Evolutionary conservation across 2,329 filamentous ascomycete genomes (phyloP).

Genomic region (Alternaria alternata): DNA sequence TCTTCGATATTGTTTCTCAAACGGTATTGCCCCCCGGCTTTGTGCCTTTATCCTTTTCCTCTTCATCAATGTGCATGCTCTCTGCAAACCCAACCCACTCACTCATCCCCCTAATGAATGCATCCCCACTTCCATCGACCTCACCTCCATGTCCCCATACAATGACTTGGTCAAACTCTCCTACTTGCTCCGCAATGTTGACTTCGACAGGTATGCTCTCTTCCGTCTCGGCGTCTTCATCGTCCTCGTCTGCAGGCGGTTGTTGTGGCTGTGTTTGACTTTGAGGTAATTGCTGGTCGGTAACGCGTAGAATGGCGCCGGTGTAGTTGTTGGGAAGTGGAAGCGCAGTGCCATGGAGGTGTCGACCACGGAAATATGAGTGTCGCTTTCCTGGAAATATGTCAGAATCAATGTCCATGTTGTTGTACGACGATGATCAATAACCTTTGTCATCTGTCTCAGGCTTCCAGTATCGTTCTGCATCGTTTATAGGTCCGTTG

Average conservation of each 20-base stretch:
- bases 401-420: not conserved
- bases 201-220: conserved; percentile 36
- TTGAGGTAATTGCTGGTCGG: conserved; percentile 35
- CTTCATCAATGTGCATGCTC: conserved; percentile 51
- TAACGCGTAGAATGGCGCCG: conserved; percentile 53
- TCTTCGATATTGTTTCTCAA: not conserved
- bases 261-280: conserved; percentile 5
- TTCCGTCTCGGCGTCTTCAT: conserved; percentile 25
- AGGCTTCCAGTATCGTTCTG: conserved; percentile 76
- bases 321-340: conserved; percentile 75
- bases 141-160: conserved; percentile 84
- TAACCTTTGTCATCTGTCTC: conserved; percentile 44
- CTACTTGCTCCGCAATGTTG: conserved; percentile 66
- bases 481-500: conserved; percentile 72
- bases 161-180: conserved; percentile 75
- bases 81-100: conserved; percentile 83
- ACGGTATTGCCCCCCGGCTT: not conserved
- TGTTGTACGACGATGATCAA: accelerated
- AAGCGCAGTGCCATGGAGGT: conserved; percentile 73
- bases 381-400: conserved; percentile 16
- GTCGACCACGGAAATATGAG: conserved; percentile 70
- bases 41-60: conserved; percentile 7
- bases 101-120: conserved; percentile 75
- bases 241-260: conserved; percentile 23
- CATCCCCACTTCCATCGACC: conserved; percentile 69